Conservation (phyloP, 495 filamentous ascomycete species). For the Pyronema domesticum region DNA sequence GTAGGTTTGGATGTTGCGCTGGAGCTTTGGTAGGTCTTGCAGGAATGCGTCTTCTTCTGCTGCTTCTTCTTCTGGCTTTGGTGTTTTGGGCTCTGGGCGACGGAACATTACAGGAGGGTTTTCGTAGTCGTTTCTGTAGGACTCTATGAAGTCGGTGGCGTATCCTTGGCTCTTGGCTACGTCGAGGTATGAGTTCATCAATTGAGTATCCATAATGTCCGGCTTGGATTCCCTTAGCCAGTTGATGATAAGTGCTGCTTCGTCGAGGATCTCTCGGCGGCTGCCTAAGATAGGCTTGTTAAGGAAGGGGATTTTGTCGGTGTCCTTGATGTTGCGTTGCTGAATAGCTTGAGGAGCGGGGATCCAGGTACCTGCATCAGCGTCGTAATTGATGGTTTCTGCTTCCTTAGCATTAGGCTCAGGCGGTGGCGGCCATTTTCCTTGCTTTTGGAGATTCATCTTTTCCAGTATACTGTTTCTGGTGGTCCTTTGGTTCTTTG, state of each 20-base stretch:
- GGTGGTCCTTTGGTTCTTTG: not conserved
- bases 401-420: not conserved
- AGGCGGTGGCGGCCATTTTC: not conserved
- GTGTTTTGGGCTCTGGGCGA: not conserved
- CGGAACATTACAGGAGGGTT: not conserved
- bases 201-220: conserved; percentile 13
- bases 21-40: not conserved
- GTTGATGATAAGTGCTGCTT: conserved; percentile 11
- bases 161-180: conserved; percentile 9
- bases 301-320: conserved; percentile 16
- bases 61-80: not conserved
- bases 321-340: not conserved
- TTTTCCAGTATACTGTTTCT: not conserved
- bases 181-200: conserved; percentile 22
- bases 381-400: not conserved
- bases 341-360: not conserved
- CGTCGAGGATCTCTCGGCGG: conserved; percentile 14
- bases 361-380: not conserved
- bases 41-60: not conserved
- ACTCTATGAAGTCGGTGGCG: conserved; percentile 6
- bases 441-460: not conserved
- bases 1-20: conserved; percentile 20
- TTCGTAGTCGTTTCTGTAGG: conserved; percentile 9
- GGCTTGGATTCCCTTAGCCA: conserved; percentile 14
- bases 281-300: conserved; percentile 11